Base-by-base conservation (phyloP, 148 eudicot genomes). In the Persicaria tinctoria region DNA sequence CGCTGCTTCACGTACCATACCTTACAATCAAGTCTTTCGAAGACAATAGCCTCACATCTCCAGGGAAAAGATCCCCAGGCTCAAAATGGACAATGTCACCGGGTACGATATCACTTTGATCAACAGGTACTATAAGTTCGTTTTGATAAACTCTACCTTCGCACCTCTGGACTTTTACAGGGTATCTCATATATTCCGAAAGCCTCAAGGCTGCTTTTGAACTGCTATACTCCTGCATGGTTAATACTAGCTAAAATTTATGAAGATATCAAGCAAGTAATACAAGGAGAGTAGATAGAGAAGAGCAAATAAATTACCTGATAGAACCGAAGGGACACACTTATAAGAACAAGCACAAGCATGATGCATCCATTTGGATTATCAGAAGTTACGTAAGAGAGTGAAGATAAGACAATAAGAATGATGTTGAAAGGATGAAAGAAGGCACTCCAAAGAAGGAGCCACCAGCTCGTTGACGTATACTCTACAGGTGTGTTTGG, bases 401-500 rank as follows among this genome's bases (percentile, higher is more conserved):
- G 82, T 27, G 75, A 77, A 51, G 88, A 81, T 77, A 85, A 76
- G 64, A 85, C 86, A 14, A 83, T 32, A 41, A 85, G 78, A 77
- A 85, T 85, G 73, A 85, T 79, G 77, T 85, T 85, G 80, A 85
- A 85, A 62, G 88, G 86, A 80, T 85, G 86, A 76, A 85, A 83
- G 38, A 81, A 83, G n/a, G 88, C 88, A 77, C 68, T 85, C 86
- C 86, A 85, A 10, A 85, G 73, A 76, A 85, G 88, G 59, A 68
- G 77, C 86, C 88, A 79, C 86, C 86, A 85, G 79, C 79, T 85
- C 18, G 84, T 83, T 70, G 81, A 83, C 12, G 77, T 79, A 57
- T 83, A 79, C 74, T 83, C 83, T 51, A 83, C 78, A 74, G 88
- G 83, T 77, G 74, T 75, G 79, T 86, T 86, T 50, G 83, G 86